Evolutionary conservation across 495 filamentous ascomycete genomes (phyloP), one percentile per base, ranked within the genome.

Genomic region (Letharia lupina): DNA sequence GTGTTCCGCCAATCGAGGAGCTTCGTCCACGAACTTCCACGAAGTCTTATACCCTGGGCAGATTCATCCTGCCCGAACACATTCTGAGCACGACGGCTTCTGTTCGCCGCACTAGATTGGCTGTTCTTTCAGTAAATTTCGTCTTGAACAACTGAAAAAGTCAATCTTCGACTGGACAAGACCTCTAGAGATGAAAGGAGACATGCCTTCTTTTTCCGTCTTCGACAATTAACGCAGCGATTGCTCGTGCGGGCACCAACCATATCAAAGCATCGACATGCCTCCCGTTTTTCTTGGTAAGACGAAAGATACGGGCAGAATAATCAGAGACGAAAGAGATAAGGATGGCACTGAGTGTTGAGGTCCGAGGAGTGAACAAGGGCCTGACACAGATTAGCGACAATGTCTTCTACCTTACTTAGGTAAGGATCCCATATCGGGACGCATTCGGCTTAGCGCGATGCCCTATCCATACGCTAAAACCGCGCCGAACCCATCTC

Each of bases 161-260:
- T 9, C 18, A n/a, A 31, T 31, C 7, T 52, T 52, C 23, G 10
- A 52, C 4, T 13, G 48, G 10, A 15, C 13, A 37, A 11, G 28
- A 47, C 20, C 2, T 20, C 23, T 12, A 8, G 10, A 23, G 37
- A 37, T 47, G 42, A 11, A n/a, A 6, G 42, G n/a, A 62, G 37
- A n/a, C 33, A 28, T 62, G 47, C 61, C 61, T 62, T 62, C 44
- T 62, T 62, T 62, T 62, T 62, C 18, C 61, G 42, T 23, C 23
- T 62, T 13, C 61, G 61, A 62, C 61, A 62, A 23, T 62, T 62
- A 4, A 50, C 61, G 15, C 61, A 62, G 37, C 61, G 61, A 62
- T 62, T 62, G 31, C 61, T 62, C 15, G 61, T 62, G 23, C 33
- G 33, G 12, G 47, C 18, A 28, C 61, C 61, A 13, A 62, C 61